phyloP scores from a whole-genome alignment of 768 basidiomycete species.

The Boletus subcaerulescens region DNA sequence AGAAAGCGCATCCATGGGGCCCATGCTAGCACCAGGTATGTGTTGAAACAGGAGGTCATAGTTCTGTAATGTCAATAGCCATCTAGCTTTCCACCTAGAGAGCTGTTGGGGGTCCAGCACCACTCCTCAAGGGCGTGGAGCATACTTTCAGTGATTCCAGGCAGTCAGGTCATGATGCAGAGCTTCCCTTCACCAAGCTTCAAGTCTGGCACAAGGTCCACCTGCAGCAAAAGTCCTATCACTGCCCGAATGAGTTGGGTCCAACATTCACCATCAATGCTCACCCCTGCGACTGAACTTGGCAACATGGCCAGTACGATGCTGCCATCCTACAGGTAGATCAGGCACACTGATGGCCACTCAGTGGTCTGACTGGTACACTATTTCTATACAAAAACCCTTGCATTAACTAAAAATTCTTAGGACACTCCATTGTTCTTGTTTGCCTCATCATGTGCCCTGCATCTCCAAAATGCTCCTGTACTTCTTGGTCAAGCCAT shows the following conservation, averaged over 20 bases:
- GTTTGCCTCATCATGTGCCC: neutral
- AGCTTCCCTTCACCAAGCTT: neutral
- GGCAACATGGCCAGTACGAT: neutral
- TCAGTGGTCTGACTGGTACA: neutral
- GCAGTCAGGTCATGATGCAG: neutral
- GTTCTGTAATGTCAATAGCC: too few relatives aligned
- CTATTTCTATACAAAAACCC: neutral
- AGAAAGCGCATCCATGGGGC: too few relatives aligned
- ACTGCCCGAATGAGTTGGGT: too few relatives aligned
- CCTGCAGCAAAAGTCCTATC: neutral
- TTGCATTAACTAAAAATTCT: neutral
- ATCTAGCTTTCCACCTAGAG: too few relatives aligned
- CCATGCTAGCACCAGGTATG: too few relatives aligned
- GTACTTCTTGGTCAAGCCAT: neutral
- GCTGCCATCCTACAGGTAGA: neutral
- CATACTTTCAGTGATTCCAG: neutral
- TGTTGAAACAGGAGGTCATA: too few relatives aligned
- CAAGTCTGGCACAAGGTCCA: neutral
- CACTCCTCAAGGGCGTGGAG: too few relatives aligned
- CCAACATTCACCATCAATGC: neutral
- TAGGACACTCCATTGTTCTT: neutral
- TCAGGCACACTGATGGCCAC: neutral
- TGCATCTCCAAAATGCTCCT: neutral
- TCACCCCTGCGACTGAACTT: neutral
- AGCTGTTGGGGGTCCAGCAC: too few relatives aligned